These are phyloP conservation scores for Dalbergia oliveri DNA, from an alignment of 306 rosid species.

Conservation along the genomic window DNA sequence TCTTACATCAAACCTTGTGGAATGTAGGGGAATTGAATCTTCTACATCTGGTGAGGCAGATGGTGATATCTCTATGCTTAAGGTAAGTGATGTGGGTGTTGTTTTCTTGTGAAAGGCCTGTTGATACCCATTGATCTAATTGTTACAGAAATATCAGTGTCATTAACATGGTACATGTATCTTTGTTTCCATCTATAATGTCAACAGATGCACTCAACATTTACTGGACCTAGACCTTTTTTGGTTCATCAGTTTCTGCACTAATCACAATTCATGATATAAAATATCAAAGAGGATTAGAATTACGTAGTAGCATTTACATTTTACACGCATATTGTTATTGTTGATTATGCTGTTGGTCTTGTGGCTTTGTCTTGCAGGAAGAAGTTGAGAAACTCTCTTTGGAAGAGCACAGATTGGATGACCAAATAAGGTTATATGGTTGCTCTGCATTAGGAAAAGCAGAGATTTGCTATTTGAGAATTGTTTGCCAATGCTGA, in stretches of 20 bases:
- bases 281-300: constrained; percentile 24
- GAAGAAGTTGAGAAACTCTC: constrained; percentile 83
- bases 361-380: constrained; percentile 69
- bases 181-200: constrained; percentile 18
- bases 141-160: constrained; percentile 32
- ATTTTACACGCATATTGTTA: too few relatives aligned
- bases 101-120: constrained; percentile 31
- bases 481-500: constrained; percentile 42
- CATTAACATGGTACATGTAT: constrained; percentile 22
- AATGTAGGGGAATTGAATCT: constrained; percentile 84
- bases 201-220: constrained; percentile 10
- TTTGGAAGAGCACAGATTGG: constrained; percentile 77
- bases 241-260: constrained; percentile 31
- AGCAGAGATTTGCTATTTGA: constrained; percentile 21
- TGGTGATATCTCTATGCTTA: constrained; percentile 72
- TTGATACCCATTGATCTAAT: constrained; percentile 29
- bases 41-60: constrained; percentile 74
- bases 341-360: constrained; percentile 43
- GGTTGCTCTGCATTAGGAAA: constrained; percentile 44
- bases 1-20: constrained; percentile 53
- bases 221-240: constrained; percentile 22
- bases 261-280: constrained; percentile 27
- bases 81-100: constrained; percentile 56
- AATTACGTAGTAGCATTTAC: constrained; percentile 24
- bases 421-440: constrained; percentile 85